Base-by-base conservation (phyloP, 1,284 basidiomycete species). In the Microstroma glucosiphilum region DNA sequence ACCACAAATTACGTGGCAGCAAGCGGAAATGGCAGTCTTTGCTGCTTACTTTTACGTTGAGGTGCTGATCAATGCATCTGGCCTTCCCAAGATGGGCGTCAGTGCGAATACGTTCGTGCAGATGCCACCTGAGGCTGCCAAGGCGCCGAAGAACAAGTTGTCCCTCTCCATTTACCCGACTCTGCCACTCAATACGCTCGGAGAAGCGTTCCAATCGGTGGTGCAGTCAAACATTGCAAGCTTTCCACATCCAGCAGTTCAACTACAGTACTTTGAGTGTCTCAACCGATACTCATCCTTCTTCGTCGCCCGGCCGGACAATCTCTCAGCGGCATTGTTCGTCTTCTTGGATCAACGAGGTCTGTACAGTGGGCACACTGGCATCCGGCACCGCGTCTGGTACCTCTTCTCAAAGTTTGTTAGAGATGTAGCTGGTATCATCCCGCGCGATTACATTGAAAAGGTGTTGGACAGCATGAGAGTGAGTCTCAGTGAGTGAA, bases 361-460 rank as follows among this genome's bases (percentile, higher is more conserved):
- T 40, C 83, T 98, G 48, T 93, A 96, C 76, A 90, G 89, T 75
- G 82, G 85, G 21, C 86, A 89, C 63, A 81, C 84, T 30, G 83
- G 83, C 40, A 87, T 91, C 59, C 87, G 90, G 53, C 85, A 88
- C 19, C 86, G 96, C 42, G 83, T 90, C 55, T 96, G 88, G 81
- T 98, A 98, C 79, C 86, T 98, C 57, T 96, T 97, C 81, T 85
- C 91, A 76, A 88, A 89, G 59, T 97, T 98, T 80, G 88, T 98
- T 79, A 88, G 88, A 79, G 91, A 96, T 15, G 25, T 26, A 13
- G 51, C 21, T 13, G 13, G 21, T 19, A 7, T 54, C 69, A 87
- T 98, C 62, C 86, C 90, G 0, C 81, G 84, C 6, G 85, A 89
- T 41, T 85, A 85, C 93, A 69, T 86, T 85, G 61, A 83, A 62